A percentile compares a stretch with the other conserved stretches of the same genome.
Evolutionary conservation across 2,329 filamentous ascomycete species (phyloP).

Genomic region (Aureobasidium namibiae): DNA sequence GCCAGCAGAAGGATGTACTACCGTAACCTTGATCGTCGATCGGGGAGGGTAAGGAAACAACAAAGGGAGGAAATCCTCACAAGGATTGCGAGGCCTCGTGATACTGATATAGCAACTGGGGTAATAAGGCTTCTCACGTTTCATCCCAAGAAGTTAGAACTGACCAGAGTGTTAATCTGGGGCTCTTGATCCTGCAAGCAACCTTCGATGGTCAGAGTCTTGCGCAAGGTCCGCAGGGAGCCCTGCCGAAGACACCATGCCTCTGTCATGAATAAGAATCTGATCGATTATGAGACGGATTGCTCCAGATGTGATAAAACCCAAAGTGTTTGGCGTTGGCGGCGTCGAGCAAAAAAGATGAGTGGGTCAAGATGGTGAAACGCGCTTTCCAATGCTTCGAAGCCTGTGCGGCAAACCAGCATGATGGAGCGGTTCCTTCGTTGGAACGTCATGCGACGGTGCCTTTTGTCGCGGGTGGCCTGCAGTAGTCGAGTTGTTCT

Average conservation of each 20-base stretch:
- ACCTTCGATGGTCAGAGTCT: neutral
- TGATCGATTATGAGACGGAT: neutral
- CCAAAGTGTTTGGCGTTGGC: neutral
- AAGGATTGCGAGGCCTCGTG: neutral
- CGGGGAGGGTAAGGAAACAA: neutral
- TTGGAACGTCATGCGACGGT: conserved; percentile 3
- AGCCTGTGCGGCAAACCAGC: conserved; percentile 4
- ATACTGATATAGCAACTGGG: conserved; percentile 10
- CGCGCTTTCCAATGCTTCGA: neutral
- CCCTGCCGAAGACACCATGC: neutral
- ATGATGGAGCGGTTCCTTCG: conserved; percentile 3
- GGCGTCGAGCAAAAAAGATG: conserved; percentile 2
- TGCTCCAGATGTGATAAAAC: conserved; percentile 1
- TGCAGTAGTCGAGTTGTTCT: conserved; percentile 5
- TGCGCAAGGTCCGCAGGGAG: neutral
- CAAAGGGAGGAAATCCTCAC: neutral
- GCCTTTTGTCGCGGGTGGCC: neutral
- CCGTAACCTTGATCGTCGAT: neutral
- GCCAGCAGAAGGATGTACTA: conserved; percentile 3
- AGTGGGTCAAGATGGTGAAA: neutral
- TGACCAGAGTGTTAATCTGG: neutral
- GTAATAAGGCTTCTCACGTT: conserved; percentile 7
- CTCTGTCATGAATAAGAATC: conserved; percentile 3
- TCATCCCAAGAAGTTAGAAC: neutral
- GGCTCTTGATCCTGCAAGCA: neutral